Evolutionary conservation across 108 stramenopile species (phyloP).

Genomic region (Nitzschia sp.): DNA sequence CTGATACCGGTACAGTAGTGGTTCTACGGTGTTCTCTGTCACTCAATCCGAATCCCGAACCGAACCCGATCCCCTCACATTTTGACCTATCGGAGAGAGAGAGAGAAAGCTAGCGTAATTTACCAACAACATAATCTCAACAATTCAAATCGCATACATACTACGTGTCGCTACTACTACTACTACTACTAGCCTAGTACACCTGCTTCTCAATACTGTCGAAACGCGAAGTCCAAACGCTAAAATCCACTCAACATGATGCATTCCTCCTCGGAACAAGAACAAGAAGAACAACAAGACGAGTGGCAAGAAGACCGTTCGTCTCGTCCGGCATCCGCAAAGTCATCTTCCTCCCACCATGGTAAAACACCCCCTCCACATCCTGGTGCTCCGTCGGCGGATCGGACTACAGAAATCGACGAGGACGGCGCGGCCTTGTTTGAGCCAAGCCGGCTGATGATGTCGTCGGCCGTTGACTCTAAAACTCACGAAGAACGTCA

Average conservation of each 20-base stretch:
- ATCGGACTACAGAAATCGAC: background rate
- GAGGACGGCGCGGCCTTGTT: background rate
- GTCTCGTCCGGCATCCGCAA: background rate
- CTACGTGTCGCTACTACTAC: background rate
- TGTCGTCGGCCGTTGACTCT: background rate
- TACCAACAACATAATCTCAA: too few relatives aligned
- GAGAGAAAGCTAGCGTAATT: too few relatives aligned
- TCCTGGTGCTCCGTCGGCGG: background rate
- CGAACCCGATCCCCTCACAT: constrained; percentile 6
- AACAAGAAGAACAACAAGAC: background rate
- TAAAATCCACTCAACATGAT: background rate
- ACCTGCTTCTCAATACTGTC: background rate
- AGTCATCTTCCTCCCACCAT: background rate
- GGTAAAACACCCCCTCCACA: background rate
- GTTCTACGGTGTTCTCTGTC: background rate
- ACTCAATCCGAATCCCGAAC: background rate
- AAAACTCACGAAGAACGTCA: background rate
- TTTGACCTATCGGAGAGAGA: too few relatives aligned
- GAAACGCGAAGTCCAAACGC: background rate
- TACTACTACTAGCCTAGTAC: background rate
- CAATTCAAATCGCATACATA: too few relatives aligned
- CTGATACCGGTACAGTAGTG: background rate
- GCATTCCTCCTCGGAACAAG: background rate
- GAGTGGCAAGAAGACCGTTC: background rate
- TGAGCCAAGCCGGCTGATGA: background rate